Base-by-base conservation (phyloP, 2,329 filamentous ascomycete species). In the Pseudovirgaria hyperparasitica region DNA sequence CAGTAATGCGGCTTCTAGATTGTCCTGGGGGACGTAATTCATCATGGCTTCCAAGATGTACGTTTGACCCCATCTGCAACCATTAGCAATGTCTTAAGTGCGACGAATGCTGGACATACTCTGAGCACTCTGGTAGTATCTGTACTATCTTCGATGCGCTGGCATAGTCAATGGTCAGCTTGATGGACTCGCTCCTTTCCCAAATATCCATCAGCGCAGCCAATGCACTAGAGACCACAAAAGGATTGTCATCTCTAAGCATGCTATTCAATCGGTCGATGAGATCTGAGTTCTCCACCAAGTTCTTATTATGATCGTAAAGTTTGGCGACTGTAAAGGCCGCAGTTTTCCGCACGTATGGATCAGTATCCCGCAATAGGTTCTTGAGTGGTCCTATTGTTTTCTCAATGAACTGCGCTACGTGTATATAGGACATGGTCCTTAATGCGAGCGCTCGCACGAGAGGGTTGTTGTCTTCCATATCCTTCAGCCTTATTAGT, bases 81-180 rank as follows among this genome's bases (percentile, higher is more conserved):
- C n/a, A 27, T 49, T 33, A 38, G 23, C 19, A 22, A 21, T 26
- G 9, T 28, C 40, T 36, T 45, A 37, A 18, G 28, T 17, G 3
- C 14, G 6, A 8, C 4, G 9, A 9, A 16, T 9, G 17, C 8
- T n/a, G 11, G 9, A 64, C 80, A 47, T 70, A 92, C 82, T 98
- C 90, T 11, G 90, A 96, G 59, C 90, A 96, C 52, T 98, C 90
- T 2, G 90, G 78, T 14, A 98, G 58, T 34, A 98, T 96, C 22
- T 90, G 85, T 19, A 96, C 85, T 65, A 98, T 90, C 60, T 98
- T 98, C 27, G 87, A 96, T 15, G 90, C 90, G 57, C 92, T 98
- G 36, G 75, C 74, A 51, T 98, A 96, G 58, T 98, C 90, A 43
- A 98, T 94, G 4, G 90, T 96, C 36, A 98, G 73, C 52, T 93